Evolutionary conservation across 805 yeast species (phyloP).

Genomic region (Grigorovia humatica): DNA sequence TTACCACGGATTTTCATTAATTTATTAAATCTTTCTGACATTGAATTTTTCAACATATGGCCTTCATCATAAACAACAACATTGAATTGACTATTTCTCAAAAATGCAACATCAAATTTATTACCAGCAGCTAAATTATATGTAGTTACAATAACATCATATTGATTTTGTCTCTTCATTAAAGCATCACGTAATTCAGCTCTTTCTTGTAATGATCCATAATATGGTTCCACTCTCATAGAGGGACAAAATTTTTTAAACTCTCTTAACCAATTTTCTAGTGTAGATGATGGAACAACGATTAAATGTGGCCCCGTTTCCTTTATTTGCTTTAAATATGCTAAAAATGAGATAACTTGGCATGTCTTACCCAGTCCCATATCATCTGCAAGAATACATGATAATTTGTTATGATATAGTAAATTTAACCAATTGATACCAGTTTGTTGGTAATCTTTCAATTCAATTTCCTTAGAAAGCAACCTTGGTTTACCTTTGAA

Average conservation of each 20-base stretch:
- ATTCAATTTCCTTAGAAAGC: slow-evolving; percentile 49
- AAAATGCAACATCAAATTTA: slow-evolving; percentile 68
- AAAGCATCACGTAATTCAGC: slow-evolving; percentile 71
- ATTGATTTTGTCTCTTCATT: slow-evolving; percentile 39
- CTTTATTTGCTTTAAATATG: slow-evolving; percentile 59
- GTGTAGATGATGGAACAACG: slow-evolving; percentile 92
- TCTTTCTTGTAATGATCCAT: slow-evolving; percentile 80
- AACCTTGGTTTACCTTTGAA: slow-evolving; percentile 64
- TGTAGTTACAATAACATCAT: slow-evolving; percentile 89
- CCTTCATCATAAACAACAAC: slow-evolving; percentile 96
- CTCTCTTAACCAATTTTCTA: slow-evolving; percentile 96
- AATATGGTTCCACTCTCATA: slow-evolving; percentile 79
- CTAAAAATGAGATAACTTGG: slow-evolving; percentile 87
- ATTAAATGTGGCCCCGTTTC: slow-evolving; percentile 76
- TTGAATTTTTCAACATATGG: slow-evolving; percentile 86
- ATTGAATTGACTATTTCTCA: slow-evolving; percentile 66
- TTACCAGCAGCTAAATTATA: slow-evolving; percentile 85
- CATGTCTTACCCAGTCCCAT: slow-evolving; percentile 98
- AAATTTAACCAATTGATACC: slow-evolving; percentile 90
- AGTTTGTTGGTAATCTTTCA: slow-evolving; percentile 91
- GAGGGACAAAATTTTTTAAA: slow-evolving; percentile 80
- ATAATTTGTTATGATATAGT: slow-evolving; percentile 64
- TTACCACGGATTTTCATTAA: slow-evolving; percentile 74
- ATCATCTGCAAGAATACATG: slow-evolving; percentile 95
- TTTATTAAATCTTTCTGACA: slow-evolving; percentile 76